A percentile compares a stretch with the other conserved stretches of the same genome.
These are phyloP conservation scores for Tulasnella sp. DNA, from an alignment of 768 basidiomycete species.

Conservation along the genomic window DNA sequence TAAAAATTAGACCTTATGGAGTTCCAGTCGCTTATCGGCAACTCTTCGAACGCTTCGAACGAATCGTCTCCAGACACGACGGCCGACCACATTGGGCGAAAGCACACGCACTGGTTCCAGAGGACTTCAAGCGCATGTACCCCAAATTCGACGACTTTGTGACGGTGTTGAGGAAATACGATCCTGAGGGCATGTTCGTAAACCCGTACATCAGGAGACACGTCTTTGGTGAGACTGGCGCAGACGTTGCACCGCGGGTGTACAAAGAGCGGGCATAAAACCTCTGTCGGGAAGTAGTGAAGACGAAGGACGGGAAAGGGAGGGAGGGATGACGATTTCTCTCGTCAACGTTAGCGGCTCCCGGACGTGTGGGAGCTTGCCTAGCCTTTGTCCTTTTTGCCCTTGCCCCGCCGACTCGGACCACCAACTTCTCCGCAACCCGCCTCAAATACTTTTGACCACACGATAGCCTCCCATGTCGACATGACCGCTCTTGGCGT, in stretches of 20 bases:
- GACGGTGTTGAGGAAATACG: conserved; percentile 51
- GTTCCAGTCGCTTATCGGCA: conserved; percentile 68
- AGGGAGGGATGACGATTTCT: no score
- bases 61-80: conserved; percentile 50
- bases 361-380: no score
- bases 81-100: conserved; percentile 98
- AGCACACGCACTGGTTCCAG: conserved; percentile 61
- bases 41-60: conserved; percentile 67
- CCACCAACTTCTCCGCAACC: no score
- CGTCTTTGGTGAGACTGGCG: conserved; percentile 46
- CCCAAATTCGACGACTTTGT: conserved; percentile 73
- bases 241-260: conserved; percentile 32
- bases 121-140: conserved; percentile 54
- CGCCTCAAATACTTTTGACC: no score
- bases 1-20: conserved; percentile 66
- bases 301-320: no score
- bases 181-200: conserved; percentile 56
- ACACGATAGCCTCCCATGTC: no score
- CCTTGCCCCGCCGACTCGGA: no score
- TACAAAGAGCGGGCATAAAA: conserved; percentile 30
- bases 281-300: not conserved
- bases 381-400: not conserved
- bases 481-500: no score
- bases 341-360: no score
- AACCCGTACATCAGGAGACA: conserved; percentile 88